Base-by-base conservation (phyloP, 2,329 filamentous ascomycete genomes). In the Lasiodiplodia hormozganensis region DNA sequence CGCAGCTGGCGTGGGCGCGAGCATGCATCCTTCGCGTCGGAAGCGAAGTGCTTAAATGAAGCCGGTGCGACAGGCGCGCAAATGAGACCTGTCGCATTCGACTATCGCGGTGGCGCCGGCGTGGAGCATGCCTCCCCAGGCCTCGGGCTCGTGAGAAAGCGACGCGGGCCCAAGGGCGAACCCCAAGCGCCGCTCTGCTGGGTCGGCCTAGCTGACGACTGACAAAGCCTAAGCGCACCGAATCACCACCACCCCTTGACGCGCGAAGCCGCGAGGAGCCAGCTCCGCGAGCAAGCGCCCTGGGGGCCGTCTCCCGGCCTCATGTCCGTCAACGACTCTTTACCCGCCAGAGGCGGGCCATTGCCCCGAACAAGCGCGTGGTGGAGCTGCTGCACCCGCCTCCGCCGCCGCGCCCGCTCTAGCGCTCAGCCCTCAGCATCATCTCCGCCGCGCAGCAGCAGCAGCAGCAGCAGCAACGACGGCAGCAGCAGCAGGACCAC, bases 31-130 rank as follows among this genome's bases (percentile, higher is more conserved):
- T 62, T 49, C 57, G 57, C 57, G 23, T 62, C 57, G 57, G 56
- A 62, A 62, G 57, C 57, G 57, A 62, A 62, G 57, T 62, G 57
- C 57, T 62, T 62, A 62, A 62, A 62, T 62, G 57, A 62, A 49
- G 57, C 28, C 57, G 40, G 57, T 62, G 40, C 57, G 57, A 62
- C 57, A 40, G n/a, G 57, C 40, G 25, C 21, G 16, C 10, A 62
- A 62, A 62, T 62, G 57, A 62, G 57, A 62, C 40, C 40, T 62
- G 57, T 62, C 57, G 57, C 57, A 62, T 62, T 18, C 21, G 23
- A 43, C 36, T 60, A 47, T 60, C 56, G 36, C 56, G 36, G 56
- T 60, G 56, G 56, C 56, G 56, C 38, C 16, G 21, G 36, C 36
- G 56, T 21, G 21, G 36, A 38, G 21, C 56, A 25, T 38, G 21